Percentiles rank a stretch among this genome's conserved stretches.
Conservation (phyloP, 148 eudicot species). For the Gaultheria prostrata region DNA sequence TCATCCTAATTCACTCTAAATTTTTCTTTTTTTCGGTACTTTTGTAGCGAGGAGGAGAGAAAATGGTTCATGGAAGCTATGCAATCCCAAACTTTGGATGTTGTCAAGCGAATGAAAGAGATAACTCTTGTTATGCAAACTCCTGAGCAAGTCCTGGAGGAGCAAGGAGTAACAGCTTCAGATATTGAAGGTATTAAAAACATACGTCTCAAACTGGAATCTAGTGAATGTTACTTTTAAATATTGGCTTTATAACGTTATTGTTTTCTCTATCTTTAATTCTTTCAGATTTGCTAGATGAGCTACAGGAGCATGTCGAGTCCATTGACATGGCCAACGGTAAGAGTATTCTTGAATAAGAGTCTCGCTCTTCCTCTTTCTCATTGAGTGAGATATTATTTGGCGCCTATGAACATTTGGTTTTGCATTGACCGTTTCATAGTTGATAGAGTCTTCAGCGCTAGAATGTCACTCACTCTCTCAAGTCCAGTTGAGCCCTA, state of each 20-base stretch:
- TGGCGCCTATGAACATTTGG: neutral
- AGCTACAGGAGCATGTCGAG: constrained; percentile 97
- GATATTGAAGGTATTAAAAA: constrained; percentile 73
- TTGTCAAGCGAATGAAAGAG: constrained; percentile 87
- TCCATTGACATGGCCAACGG: constrained; percentile 98
- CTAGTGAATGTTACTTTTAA: neutral
- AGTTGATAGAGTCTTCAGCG: neutral
- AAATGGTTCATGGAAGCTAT: constrained; percentile 99
- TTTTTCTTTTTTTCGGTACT: neutral
- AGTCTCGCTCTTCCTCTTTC: neutral
- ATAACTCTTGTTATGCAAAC: constrained; percentile 89
- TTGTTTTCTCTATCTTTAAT: neutral
- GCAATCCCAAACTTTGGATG: constrained; percentile 89
- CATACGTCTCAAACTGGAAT: neutral
- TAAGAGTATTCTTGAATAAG: constrained; percentile 27
- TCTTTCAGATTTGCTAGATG: constrained; percentile 77
- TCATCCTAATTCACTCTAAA: neutral
- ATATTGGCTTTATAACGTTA: neutral
- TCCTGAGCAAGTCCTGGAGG: constrained; percentile 78
- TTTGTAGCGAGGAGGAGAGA: constrained; percentile 72
- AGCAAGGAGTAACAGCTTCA: constrained; percentile 76
- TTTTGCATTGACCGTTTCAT: neutral
- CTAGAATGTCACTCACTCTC: neutral
- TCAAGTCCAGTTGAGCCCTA: too few species aligned
- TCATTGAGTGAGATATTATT: neutral